Evolutionary conservation across 176 grass and related monocot genomes (phyloP).

Genomic region (Ensete ventricosum): DNA sequence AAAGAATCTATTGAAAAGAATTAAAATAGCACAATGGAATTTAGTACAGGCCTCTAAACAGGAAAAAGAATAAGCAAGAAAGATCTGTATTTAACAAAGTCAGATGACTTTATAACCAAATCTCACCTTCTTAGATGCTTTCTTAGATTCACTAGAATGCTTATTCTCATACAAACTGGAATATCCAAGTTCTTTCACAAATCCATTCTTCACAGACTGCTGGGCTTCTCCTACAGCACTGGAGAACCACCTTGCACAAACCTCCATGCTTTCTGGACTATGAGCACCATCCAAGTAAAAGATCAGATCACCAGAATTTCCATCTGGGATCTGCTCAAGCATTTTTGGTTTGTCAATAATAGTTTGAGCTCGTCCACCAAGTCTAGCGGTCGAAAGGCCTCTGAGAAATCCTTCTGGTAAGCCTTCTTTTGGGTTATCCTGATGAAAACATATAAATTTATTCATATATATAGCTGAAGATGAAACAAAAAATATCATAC

Average conservation of each 20-base stretch:
- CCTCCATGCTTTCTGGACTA: slow-evolving; percentile 27
- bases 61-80: background rate
- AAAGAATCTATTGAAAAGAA: slow-evolving; percentile 15
- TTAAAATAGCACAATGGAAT: slow-evolving; percentile 4
- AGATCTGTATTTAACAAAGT: background rate
- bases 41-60: background rate
- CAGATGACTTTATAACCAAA: background rate
- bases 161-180: background rate
- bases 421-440: slow-evolving; percentile 1
- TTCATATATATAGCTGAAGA: background rate
- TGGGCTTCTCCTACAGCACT: background rate
- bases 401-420: slow-evolving; percentile 20
- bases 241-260: slow-evolving; percentile 22
- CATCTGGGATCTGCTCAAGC: background rate
- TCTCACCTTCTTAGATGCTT: slow-evolving; percentile 11
- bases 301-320: slow-evolving; percentile 10
- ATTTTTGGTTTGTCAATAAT: slow-evolving; percentile 16
- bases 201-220: background rate
- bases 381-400: slow-evolving; percentile 17
- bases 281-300: slow-evolving; percentile 25
- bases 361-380: slow-evolving; percentile 24
- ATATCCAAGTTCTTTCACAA: background rate
- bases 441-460: background rate
- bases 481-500: too few relatives aligned
- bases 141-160: background rate